Percentiles rank a stretch among this genome's conserved stretches.
Conservation (phyloP, 2,329 filamentous ascomycete species). For the Neonectria neomacrospora region DNA sequence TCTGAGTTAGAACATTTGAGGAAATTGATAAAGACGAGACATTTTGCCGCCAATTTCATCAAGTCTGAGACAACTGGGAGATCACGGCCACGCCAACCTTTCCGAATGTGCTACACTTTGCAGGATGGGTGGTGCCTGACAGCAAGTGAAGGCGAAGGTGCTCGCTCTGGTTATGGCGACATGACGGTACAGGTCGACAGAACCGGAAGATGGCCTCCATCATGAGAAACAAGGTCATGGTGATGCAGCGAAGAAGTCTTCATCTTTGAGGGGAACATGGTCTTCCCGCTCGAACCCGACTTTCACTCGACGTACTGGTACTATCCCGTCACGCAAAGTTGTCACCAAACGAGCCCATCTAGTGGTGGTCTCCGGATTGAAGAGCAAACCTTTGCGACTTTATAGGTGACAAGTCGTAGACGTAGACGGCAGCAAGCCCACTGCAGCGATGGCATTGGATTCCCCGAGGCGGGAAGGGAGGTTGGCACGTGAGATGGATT, state of each 20-base stretch:
- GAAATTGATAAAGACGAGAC: background rate
- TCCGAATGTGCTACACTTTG: background rate
- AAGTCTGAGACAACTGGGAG: background rate
- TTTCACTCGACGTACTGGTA: background rate
- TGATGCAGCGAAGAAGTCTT: background rate
- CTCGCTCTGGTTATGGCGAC: background rate
- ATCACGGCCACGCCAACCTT: background rate
- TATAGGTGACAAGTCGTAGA: background rate
- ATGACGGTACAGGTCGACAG: background rate
- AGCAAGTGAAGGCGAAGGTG: background rate
- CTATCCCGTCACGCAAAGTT: background rate
- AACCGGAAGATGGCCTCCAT: background rate
- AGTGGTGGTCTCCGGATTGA: too few species aligned
- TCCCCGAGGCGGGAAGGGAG: background rate
- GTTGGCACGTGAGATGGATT: background rate
- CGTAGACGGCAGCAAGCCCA: background rate
- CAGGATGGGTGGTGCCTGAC: background rate
- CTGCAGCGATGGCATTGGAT: background rate
- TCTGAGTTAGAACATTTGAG: background rate
- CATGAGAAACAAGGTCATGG: background rate
- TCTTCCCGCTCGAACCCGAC: background rate
- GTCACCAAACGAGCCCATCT: too few species aligned
- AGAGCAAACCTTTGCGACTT: background rate
- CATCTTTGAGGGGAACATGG: background rate
- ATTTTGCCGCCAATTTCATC: background rate